Conservation (phyloP, 1,139 yeast species). For the Kodamaea arcana region DNA sequence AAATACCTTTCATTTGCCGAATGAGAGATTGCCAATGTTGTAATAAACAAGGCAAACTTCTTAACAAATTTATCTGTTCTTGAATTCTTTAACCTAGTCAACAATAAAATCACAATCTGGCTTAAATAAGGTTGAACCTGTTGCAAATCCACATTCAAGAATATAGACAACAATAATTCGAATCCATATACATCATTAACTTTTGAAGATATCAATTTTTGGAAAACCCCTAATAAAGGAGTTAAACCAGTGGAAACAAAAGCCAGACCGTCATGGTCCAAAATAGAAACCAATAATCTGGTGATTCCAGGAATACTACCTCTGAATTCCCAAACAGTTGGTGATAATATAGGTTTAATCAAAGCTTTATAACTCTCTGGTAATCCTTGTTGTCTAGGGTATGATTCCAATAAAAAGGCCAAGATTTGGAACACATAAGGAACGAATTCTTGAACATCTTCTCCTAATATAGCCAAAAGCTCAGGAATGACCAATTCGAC, state of each 20-base stretch:
- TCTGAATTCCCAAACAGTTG: constrained; percentile 84
- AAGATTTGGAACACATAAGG: constrained; percentile 90
- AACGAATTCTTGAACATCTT: constrained; percentile 89
- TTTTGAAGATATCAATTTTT: constrained; percentile 82
- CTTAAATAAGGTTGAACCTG: constrained; percentile 54
- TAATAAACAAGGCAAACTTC: constrained; percentile 63
- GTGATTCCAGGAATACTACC: constrained; percentile 95
- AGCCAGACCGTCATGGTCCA: constrained; percentile 54
- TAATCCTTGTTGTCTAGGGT: constrained; percentile 46
- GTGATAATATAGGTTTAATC: constrained; percentile 79
- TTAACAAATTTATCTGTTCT: constrained; percentile 80
- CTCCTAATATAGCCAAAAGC: constrained; percentile 61
- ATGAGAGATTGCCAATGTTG: constrained; percentile 36
- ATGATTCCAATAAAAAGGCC: constrained; percentile 68
- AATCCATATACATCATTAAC: constrained; percentile 79
- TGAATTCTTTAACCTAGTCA: constrained; percentile 76
- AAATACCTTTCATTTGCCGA: constrained; percentile 9
- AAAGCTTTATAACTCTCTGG: constrained; percentile 65
- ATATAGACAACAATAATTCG: constrained; percentile 71
- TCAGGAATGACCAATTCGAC: constrained; percentile 63
- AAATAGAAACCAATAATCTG: constrained; percentile 68
- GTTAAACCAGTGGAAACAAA: constrained; percentile 51
- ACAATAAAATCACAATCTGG: constrained; percentile 69
- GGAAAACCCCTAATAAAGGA: constrained; percentile 94
- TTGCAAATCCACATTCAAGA: constrained; percentile 52